Evolutionary conservation across 495 filamentous ascomycete genomes (phyloP), one percentile per base, ranked within the genome.

Genomic region (Penicillium ochrochloron): DNA sequence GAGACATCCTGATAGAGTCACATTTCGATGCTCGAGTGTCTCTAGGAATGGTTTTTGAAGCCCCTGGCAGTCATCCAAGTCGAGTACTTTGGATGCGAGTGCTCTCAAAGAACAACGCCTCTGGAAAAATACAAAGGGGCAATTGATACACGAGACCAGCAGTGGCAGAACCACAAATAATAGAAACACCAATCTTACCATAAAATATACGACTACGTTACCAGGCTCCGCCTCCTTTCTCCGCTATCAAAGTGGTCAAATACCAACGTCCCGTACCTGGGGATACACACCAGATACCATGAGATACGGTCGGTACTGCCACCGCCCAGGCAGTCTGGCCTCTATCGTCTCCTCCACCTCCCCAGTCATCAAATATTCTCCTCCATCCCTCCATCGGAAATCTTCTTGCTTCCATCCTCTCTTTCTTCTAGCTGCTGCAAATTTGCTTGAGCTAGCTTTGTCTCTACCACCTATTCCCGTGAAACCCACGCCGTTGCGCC

Each of bases 311-410:
- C 56, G 64, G 63, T 68, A 70, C 67, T 59, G 67, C 70, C 70
- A 73, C 71, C 71, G 71, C 71, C 68, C 71, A 51, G 61, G 63
- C 60, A 66, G 70, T 71, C 71, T 71, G 69, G 71, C 71, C 70
- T 73, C 70, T 73, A 63, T 71, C 63, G 25, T 67, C 68, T 65
- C 63, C 67, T 67, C 63, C 63, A 66, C 65, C 69, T 72, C 69
- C 66, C 51, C 67, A 68, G 63, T 69, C 68, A 74, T 69, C 73
- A 62, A 56, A 62, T 54, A 70, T 67, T 73, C 68, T 66, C 63
- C 54, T 48, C 57, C 61, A 63, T 64, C 59, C 59, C 66, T 65
- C 63, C 51, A 56, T 55, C 56, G 53, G 35, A 46, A 61, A 69
- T 74, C 69, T 56, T 59, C 62, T 58, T 61, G 54, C 65, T 63